phyloP scores from a whole-genome alignment of 1,284 basidiomycete genomes.

The Farysia itapuensis region DNA sequence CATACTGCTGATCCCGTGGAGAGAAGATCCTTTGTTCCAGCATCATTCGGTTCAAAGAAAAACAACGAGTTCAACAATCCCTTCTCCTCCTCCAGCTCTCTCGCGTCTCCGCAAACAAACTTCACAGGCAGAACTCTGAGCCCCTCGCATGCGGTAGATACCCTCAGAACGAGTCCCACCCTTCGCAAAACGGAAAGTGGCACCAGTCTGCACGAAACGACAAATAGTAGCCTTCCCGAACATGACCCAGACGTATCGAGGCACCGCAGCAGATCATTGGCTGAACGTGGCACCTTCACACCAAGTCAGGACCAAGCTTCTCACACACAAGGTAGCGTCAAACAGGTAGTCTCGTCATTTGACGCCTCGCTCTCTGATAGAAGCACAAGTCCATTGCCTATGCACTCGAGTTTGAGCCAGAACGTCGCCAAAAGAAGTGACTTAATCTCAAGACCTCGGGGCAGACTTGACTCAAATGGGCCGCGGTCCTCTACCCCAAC shows the following conservation, averaged over 20 bases:
- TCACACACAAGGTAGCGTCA: too few relatives aligned
- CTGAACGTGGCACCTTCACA: not conserved
- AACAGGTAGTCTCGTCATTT: too few relatives aligned
- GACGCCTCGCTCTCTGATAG: too few relatives aligned
- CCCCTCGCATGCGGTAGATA: too few relatives aligned
- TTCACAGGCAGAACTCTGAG: not conserved
- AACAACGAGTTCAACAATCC: not conserved
- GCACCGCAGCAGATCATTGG: slow-evolving; percentile 1
- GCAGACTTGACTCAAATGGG: too few relatives aligned
- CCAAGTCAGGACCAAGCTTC: not conserved
- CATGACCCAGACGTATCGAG: not conserved
- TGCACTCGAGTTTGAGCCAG: too few relatives aligned
- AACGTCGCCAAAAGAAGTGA: too few relatives aligned
- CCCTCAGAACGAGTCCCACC: not conserved
- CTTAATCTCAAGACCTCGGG: too few relatives aligned
- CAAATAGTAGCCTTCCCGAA: slow-evolving; percentile 8
- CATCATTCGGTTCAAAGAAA: too few relatives aligned
- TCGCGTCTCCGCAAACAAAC: not conserved
- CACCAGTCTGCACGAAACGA: slow-evolving; percentile 17
- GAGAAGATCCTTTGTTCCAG: too few relatives aligned
- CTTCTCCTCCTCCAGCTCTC: not conserved
- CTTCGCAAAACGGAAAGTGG: slow-evolving; percentile 16
- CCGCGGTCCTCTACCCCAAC: not conserved
- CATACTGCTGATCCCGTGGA: too few relatives aligned
- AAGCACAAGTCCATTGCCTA: too few relatives aligned